Conservation (phyloP, 768 basidiomycete genomes). For the Pleurotus cornucopiae region DNA sequence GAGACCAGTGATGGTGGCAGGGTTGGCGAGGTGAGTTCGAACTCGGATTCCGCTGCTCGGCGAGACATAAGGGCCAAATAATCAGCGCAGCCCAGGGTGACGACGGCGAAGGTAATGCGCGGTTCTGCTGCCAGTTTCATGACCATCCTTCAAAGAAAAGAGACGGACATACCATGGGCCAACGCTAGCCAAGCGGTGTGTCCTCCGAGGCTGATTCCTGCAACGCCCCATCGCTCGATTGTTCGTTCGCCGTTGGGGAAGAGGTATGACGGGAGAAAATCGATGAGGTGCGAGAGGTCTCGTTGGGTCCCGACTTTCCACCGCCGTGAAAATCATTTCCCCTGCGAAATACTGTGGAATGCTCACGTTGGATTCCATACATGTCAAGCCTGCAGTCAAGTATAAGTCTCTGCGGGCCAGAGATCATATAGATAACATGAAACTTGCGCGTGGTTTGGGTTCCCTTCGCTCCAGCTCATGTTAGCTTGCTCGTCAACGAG, state of each 20-base stretch:
- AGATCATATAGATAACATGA: background rate
- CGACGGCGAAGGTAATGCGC: constrained; percentile 40
- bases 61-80: constrained; percentile 50
- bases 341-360: background rate
- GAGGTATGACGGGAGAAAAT: constrained; percentile 70
- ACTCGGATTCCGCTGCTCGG: constrained; percentile 44
- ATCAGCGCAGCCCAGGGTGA: constrained; percentile 71
- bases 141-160: background rate
- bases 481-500: constrained; percentile 29
- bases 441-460: constrained; percentile 39
- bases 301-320: constrained; percentile 56
- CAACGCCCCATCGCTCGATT: constrained; percentile 66
- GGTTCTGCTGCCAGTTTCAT: constrained; percentile 28
- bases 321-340: background rate
- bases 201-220: constrained; percentile 80
- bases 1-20: constrained; percentile 51
- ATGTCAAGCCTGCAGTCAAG: constrained; percentile 34
- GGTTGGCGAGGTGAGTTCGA: constrained; percentile 45
- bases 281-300: constrained; percentile 79
- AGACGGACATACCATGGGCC: constrained; percentile 28
- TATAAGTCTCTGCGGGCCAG: background rate
- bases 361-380: constrained; percentile 41
- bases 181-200: constrained; percentile 79
- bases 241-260: constrained; percentile 62
- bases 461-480: constrained; percentile 30